Base-by-base conservation (phyloP, 495 filamentous ascomycete genomes). In the Jackrogersella multiformis region DNA sequence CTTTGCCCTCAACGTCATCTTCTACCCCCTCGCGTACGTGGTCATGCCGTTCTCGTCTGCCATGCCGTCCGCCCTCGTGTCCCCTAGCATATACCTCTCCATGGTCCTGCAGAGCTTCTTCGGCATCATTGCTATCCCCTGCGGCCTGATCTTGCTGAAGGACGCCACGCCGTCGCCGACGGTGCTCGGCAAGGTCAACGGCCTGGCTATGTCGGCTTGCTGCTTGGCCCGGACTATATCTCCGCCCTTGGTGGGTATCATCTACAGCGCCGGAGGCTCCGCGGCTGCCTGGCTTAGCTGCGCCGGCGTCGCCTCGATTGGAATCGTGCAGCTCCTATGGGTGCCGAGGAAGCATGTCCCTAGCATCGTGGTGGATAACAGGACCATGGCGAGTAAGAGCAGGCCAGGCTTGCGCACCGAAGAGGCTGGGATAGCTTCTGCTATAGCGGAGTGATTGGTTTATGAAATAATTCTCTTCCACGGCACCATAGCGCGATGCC, bases 211-310 rank as follows among this genome's bases (percentile, higher is more conserved):
- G 26, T 87, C 85, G 3, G 88, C 86, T 12, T 89, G 87, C 9
- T 90, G 87, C 5, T 84, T 86, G 1, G 86, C 86, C 58, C 86
- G 89, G n/a, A 91, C 87, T 0, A 46, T 90, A 35, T 84, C 88
- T 1, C 86, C 88, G 44, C 89, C 89, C 0, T 70, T 91, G 16
- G 86, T 88, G 2, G 89, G 89, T 0, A 82, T 83, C 45, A 78
- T 91, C 6, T 92, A 91, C 70, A 86, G 85, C 38, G 62, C 86
- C 21, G 87, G 87, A 8, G 77, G 83, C 24, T 77, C 88, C 9
- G 87, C 86, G 7, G 74, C 91, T 16, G 85, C 89, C 1, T 92
- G 89, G 89, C 90, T 88, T 84, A 87, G 79, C 26, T 89, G 86
- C 63, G 80, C 80, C 0, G 60, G 86, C 10, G 81, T 91, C 16